A percentile compares a stretch with the other conserved stretches of the same genome.
Evolutionary conservation across 2,329 filamentous ascomycete genomes (phyloP).

Genomic region (Albifimbria verrucaria): DNA sequence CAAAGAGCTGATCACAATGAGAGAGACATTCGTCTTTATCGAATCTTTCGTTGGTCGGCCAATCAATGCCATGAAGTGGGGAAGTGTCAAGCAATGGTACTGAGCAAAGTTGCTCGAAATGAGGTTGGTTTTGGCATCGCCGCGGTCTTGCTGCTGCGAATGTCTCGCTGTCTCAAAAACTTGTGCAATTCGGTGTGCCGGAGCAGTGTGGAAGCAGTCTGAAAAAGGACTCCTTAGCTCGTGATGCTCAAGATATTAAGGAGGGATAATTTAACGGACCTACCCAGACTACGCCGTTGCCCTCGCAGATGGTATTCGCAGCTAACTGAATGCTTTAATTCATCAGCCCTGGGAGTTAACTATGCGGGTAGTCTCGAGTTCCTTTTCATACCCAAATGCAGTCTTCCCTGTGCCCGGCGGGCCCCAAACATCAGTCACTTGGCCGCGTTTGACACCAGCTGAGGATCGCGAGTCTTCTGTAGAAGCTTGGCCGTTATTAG

Average conservation of each 20-base stretch:
- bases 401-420: constrained; percentile 86
- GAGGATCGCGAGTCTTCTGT: constrained; percentile 9
- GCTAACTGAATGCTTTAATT: constrained; percentile 65
- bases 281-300: constrained; percentile 73
- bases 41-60: constrained; percentile 62
- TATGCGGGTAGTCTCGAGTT: neutral
- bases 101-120: constrained; percentile 38
- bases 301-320: constrained; percentile 57
- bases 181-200: constrained; percentile 21
- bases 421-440: constrained; percentile 84
- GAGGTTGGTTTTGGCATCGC: constrained; percentile 11
- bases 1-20: constrained; percentile 76
- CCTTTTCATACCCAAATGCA: constrained; percentile 62
- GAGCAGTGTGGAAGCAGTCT: constrained; percentile 47
- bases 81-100: constrained; percentile 56
- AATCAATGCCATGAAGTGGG: constrained; percentile 72
- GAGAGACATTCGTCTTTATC: constrained; percentile 58
- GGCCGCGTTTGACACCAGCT: constrained; percentile 68
- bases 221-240: constrained; percentile 3
- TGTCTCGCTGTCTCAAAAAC: constrained; percentile 17
- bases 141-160: constrained; percentile 4
- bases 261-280: constrained; percentile 47
- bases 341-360: neutral
- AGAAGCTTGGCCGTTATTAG: constrained; percentile 1
- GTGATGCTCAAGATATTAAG: neutral